These are phyloP conservation scores for Diacronema lutheri DNA, from an alignment of 78 protist genomes.

Conservation along the genomic window DNA sequence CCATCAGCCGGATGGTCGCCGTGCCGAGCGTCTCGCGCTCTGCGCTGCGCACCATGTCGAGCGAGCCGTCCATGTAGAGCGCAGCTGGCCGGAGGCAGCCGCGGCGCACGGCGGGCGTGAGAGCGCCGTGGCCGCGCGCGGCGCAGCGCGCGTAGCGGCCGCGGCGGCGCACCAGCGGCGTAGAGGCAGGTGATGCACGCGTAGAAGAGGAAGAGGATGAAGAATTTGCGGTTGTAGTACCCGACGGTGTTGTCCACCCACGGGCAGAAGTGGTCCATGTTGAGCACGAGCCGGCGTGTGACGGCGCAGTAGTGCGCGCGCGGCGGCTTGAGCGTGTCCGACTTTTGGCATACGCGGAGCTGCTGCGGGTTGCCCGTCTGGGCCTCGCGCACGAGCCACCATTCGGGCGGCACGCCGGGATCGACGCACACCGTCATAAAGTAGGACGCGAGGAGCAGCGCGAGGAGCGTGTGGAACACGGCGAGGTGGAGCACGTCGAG, in stretches of 20 bases:
- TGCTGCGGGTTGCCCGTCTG: no score
- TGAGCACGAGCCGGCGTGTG: conserved; percentile 19
- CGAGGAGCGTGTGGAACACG: no score
- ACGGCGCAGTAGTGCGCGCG: conserved; percentile 19
- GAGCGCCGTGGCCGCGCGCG: not conserved
- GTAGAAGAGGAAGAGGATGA: conserved; percentile 24
- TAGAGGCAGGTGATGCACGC: not conserved
- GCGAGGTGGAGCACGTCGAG: no score
- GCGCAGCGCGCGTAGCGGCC: not conserved
- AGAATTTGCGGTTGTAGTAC: conserved; percentile 19
- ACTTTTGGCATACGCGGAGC: not conserved
- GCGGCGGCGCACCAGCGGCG: not conserved
- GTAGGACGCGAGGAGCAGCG: no score
- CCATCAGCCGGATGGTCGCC: not conserved
- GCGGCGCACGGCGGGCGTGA: no score
- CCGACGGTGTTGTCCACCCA: conserved; percentile 30
- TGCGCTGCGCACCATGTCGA: not conserved
- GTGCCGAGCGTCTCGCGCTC: not conserved
- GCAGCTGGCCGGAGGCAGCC: no score
- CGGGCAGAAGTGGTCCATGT: conserved; percentile 38
- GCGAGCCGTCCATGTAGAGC: no score
- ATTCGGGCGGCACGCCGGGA: no score
- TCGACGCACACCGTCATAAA: no score
- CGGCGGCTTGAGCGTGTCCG: conserved; percentile 24
- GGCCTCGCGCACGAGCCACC: no score